Percentiles rank a stretch among this genome's conserved stretches.
These are phyloP conservation scores for Beta corolliflora DNA, from an alignment of 179 eudicot species.

Conservation along the genomic window DNA sequence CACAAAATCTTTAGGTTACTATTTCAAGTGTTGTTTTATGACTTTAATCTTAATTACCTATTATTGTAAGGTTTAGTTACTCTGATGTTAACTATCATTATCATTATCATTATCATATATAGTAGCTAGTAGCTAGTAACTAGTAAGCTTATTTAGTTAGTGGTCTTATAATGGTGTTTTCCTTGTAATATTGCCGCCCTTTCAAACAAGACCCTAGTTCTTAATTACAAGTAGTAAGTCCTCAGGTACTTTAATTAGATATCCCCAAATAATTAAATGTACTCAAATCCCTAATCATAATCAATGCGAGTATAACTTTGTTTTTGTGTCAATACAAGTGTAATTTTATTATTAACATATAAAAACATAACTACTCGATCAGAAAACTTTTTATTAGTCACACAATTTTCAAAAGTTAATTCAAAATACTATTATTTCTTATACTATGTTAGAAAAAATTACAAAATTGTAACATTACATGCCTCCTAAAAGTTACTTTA, in stretches of 20 bases:
- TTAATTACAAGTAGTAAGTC: not conserved
- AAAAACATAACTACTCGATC: too few relatives aligned
- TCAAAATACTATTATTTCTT: too few relatives aligned
- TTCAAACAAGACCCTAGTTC: slow-evolving; percentile 8
- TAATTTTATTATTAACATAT: not conserved
- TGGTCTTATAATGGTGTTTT: slow-evolving; percentile 23
- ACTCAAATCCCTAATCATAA: slow-evolving; percentile 16
- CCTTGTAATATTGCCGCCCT: slow-evolving; percentile 18
- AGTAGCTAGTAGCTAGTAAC: slow-evolving; percentile 15
- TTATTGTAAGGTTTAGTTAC: not conserved
- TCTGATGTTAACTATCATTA: slow-evolving; percentile 4
- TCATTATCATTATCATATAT: too few relatives aligned
- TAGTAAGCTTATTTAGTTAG: not conserved
- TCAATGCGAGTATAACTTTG: slow-evolving; percentile 5
- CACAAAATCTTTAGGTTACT: slow-evolving; percentile 29
- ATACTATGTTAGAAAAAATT: too few relatives aligned
- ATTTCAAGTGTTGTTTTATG: not conserved
- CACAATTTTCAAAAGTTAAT: too few relatives aligned
- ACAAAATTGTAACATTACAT: too few relatives aligned
- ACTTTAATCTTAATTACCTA: not conserved
- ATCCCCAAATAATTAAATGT: not conserved
- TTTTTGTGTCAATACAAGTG: not conserved
- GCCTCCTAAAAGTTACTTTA: too few relatives aligned
- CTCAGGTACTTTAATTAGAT: not conserved
- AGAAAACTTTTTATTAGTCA: too few relatives aligned